phyloP scores from a whole-genome alignment of 306 rosid genomes.

The Trichosanthes cucumerina region DNA sequence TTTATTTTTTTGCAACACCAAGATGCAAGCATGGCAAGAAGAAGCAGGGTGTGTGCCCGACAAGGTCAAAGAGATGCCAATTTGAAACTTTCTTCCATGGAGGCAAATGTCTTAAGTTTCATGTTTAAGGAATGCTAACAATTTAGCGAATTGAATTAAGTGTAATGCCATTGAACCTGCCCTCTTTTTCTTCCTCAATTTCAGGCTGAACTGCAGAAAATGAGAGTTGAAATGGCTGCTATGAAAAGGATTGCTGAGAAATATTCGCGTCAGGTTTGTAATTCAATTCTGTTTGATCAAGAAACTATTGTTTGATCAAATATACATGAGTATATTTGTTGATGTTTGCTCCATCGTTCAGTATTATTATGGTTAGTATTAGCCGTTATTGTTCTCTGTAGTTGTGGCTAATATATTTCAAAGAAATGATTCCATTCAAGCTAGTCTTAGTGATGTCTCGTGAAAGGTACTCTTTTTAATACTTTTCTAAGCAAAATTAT shows the following conservation, averaged over 20 bases:
- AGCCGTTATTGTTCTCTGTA: background rate
- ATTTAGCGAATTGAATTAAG: constrained; percentile 12
- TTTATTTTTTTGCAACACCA: constrained; percentile 14
- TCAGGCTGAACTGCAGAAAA: constrained; percentile 83
- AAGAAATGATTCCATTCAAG: no score
- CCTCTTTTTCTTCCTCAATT: constrained; percentile 18
- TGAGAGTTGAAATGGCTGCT: constrained; percentile 99
- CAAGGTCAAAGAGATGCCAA: constrained; percentile 97
- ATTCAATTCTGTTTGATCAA: constrained; percentile 2
- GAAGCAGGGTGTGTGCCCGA: constrained; percentile 93
- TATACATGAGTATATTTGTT: background rate
- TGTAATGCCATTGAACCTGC: background rate
- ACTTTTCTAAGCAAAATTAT: no score
- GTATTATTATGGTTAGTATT: background rate
- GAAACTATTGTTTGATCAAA: background rate
- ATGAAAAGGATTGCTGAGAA: constrained; percentile 99
- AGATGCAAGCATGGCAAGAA: constrained; percentile 96
- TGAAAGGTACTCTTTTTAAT: no score
- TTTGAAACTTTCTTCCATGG: constrained; percentile 74
- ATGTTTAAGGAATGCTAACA: constrained; percentile 3
- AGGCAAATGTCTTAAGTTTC: constrained; percentile 35
- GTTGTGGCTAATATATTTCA: no score
- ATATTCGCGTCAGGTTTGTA: constrained; percentile 88
- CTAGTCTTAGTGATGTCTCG: no score
- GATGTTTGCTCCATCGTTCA: background rate